These are phyloP conservation scores for Termitomyces sp. DNA, from an alignment of 768 basidiomycete species.

Conservation along the genomic window DNA sequence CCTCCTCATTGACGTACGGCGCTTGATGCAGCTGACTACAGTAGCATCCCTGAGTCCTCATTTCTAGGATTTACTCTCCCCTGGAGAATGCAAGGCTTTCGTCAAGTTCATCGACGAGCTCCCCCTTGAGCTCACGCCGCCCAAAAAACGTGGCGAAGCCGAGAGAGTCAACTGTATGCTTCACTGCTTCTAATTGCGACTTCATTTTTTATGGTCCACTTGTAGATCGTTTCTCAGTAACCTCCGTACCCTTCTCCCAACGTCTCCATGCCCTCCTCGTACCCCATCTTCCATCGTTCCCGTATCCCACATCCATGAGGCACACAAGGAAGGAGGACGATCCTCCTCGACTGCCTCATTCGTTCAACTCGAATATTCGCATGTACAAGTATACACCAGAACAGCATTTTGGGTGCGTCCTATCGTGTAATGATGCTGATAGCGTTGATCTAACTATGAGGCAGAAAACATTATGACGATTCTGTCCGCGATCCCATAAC, in stretches of 20 bases:
- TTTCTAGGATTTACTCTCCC: conserved; percentile 47
- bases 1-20: conserved; percentile 50
- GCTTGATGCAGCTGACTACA: not conserved
- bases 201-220: not conserved
- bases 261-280: conserved; percentile 41
- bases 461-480: conserved; percentile 68
- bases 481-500: conserved; percentile 54
- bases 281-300: conserved; percentile 57
- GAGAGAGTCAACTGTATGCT: conserved; percentile 60
- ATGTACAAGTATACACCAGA: conserved; percentile 61
- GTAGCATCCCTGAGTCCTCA: not conserved
- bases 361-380: conserved; percentile 70
- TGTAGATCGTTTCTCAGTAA: conserved; percentile 57
- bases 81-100: conserved; percentile 56
- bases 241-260: conserved; percentile 53
- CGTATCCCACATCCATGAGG: conserved; percentile 34
- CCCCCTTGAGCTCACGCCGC: conserved; percentile 61
- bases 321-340: conserved; percentile 10
- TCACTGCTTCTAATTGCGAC: not conserved
- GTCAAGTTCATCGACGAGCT: conserved; percentile 54
- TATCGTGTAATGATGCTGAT: not conserved
- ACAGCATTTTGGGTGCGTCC: conserved; percentile 57
- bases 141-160: conserved; percentile 70
- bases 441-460: not conserved
- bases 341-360: conserved; percentile 38